Base-by-base conservation (phyloP, 2,329 filamentous ascomycete genomes). In the Arthrobotrys megalospora region DNA sequence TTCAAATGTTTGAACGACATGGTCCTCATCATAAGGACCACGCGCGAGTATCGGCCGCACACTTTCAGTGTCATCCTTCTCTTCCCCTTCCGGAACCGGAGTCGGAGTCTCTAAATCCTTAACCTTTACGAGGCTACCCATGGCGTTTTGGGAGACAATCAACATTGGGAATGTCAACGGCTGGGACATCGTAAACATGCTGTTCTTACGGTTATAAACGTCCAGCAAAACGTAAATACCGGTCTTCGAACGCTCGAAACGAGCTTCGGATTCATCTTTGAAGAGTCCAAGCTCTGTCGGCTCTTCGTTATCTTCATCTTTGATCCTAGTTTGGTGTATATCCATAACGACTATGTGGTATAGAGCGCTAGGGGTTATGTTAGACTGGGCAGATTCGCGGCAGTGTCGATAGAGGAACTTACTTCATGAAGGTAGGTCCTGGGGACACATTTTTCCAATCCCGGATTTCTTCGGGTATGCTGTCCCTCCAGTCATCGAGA, bases 101-200 rank as follows among this genome's bases (percentile, higher is more conserved):
- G 66, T 77, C 10, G 73, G 58, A 1, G 58, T 77, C 16, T 66
- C 67, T 7, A 63, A 11, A 3, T 50, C 66, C 14, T 58, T 58
- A 11, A 63, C n/a, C 7, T 71, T 70, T 5, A 52, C 58, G 10
- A 77, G 38, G 19, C 73, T 71, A 12, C 41, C 66, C 38, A 71
- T 77, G 1, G 73, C 73, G n/a, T 71, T 77, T 52, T 77, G 66
- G 4, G 73, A 60, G 10, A 63, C 73, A 12, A 71, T 66, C 21
- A 71, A 38, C 73, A 77, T 65, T 0, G 73, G 55, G 32, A 66
- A 63, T 14, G 60, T 71, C 8, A 77, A 41, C 0, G 73, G 73
- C n/a, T 77, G 73, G 5, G 73, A 60, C 73, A 77, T 77, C 0
- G 66, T 71, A 19, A 60, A 65, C 73, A 77, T 77, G 21, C 66